Base-by-base conservation (phyloP, 306 rosid genomes). In the Elaeagnus macrophylla region DNA sequence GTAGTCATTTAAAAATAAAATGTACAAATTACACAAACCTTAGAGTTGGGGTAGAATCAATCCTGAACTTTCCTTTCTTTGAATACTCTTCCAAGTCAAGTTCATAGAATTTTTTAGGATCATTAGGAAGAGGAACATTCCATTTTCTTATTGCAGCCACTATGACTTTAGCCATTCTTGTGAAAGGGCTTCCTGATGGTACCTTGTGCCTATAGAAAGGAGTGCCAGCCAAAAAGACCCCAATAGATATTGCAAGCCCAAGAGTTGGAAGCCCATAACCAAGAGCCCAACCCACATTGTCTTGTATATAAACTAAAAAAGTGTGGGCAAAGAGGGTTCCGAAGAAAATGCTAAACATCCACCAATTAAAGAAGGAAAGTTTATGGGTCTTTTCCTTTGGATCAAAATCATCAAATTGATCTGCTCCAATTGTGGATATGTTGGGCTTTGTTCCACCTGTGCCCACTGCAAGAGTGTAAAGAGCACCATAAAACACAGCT, bases 361-460 rank as follows among this genome's bases (percentile, higher is more conserved):
- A 90, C 97, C 97, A 91, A 16, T 91, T 91, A 80, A 91, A 91
- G 79, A 91, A 91, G 3, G 96, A 91, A 2, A 82, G 80, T 59
- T 91, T 91, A 0, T 75, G 74, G 7, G 66, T 61, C 65, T 91
- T 91, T 77, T 91, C 97, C 50, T 71, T 56, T 6, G 86, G 83
- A 19, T 91, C 51, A 25, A 86, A 86, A 6, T 91, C 96, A 47
- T 91, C 97, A 46, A 91, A 91, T 19, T 91, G 97, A 68, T 91
- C 97, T 4, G 97, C 95, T 1, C 97, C 97, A 32, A 86, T 81
- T 39, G 97, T 83, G 9, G 95, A 90, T n/a, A 90, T 90, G 59
- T 90, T 90, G 37, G 97, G 95, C 25, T 90, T 83, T 18, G 97
- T 90, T 12, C 95, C 97, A 0, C 97, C 95, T 0, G 94, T 88